phyloP scores from a whole-genome alignment of 257 asterid genomes.

The Penstemon davidsonii region DNA sequence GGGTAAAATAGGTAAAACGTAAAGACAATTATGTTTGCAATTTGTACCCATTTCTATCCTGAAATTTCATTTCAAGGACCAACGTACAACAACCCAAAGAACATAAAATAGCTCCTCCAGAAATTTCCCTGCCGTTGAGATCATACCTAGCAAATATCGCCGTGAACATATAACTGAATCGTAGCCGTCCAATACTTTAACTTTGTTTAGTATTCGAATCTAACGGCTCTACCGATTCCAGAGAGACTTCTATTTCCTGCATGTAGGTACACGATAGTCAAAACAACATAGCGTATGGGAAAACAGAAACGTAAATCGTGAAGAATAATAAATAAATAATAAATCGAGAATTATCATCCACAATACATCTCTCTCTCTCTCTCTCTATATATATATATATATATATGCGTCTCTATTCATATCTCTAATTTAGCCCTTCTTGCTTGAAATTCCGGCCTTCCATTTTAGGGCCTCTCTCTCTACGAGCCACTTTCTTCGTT shows the following conservation, averaged over 20 bases:
- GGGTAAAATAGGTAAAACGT: conserved; percentile 2
- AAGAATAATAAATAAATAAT: conserved; percentile 8
- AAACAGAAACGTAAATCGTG: conserved; percentile 7
- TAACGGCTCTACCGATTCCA: background rate
- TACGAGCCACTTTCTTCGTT: background rate
- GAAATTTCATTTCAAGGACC: background rate
- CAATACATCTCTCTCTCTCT: background rate
- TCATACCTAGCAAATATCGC: background rate
- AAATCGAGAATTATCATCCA: conserved; percentile 14
- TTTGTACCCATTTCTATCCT: background rate
- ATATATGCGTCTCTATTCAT: too few relatives aligned
- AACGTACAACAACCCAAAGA: background rate
- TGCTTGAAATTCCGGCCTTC: conserved; percentile 1
- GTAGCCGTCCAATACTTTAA: background rate
- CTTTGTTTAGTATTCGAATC: background rate
- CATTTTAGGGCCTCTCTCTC: conserved; percentile 17
- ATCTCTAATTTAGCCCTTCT: background rate
- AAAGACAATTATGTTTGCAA: background rate
- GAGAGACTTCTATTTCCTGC: background rate
- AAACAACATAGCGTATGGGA: conserved; percentile 10
- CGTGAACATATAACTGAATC: too few relatives aligned
- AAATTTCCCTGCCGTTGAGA: background rate
- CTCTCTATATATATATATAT: background rate
- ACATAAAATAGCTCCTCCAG: background rate
- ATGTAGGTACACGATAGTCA: conserved; percentile 20